Evolutionary conservation across 352 stramenopile species (phyloP).

Genomic region (Globisporangium splendens): DNA sequence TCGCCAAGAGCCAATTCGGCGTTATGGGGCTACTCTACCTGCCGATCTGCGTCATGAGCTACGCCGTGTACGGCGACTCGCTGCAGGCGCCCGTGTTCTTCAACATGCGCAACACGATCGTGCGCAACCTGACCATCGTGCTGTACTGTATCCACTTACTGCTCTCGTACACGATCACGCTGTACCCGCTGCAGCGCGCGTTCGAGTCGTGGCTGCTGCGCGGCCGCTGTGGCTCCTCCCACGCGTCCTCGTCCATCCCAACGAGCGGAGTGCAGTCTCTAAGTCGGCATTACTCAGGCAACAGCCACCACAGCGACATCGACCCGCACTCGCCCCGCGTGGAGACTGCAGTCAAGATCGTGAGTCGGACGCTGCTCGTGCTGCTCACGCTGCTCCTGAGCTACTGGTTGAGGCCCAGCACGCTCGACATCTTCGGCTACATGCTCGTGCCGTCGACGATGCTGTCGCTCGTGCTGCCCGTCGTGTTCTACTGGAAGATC

Average conservation of each 20-base stretch:
- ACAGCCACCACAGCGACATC: constrained; percentile 11
- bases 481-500: constrained; percentile 66
- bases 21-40: constrained; percentile 59
- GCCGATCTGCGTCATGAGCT: constrained; percentile 73
- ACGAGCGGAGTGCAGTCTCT: background rate
- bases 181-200: constrained; percentile 64
- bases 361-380: constrained; percentile 50
- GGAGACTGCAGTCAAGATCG: constrained; percentile 33
- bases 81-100: constrained; percentile 78
- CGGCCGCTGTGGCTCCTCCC: constrained; percentile 3
- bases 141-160: constrained; percentile 75
- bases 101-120: constrained; percentile 75
- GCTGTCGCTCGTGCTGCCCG: constrained; percentile 58
- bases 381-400: constrained; percentile 44
- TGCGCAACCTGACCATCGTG: constrained; percentile 70
- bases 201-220: constrained; percentile 53
- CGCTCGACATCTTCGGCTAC: constrained; percentile 56
- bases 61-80: constrained; percentile 71
- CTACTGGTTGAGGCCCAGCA: constrained; percentile 50
- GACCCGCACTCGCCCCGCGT: constrained; percentile 14
- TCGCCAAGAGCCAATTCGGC: constrained; percentile 44
- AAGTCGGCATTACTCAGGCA: constrained; percentile 1
- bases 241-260: constrained; percentile 9
- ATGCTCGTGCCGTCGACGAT: constrained; percentile 62
- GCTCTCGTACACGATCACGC: constrained; percentile 63